Conservation (phyloP, 805 yeast genomes). For the Metschnikowia arizonensis region DNA sequence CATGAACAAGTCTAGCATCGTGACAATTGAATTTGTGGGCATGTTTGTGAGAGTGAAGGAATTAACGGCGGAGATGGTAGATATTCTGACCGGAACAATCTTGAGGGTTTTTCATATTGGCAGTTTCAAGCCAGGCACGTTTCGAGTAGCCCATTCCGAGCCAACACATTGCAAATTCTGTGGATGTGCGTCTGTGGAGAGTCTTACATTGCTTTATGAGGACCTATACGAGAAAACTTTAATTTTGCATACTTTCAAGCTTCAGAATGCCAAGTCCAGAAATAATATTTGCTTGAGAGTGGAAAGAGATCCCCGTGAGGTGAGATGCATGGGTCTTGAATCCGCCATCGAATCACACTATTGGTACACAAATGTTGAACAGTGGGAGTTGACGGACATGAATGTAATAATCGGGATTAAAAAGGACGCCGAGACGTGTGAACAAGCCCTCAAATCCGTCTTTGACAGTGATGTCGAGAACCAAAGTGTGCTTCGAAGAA, state of each 20-base stretch:
- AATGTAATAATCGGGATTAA: slow-evolving; percentile 67
- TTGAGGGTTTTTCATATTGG: slow-evolving; percentile 60
- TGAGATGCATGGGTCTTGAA: slow-evolving; percentile 82
- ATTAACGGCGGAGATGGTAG: slow-evolving; percentile 60
- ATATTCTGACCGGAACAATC: slow-evolving; percentile 73
- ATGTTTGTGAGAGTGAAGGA: slow-evolving; percentile 62
- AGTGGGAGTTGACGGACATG: slow-evolving; percentile 76
- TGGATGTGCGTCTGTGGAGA: slow-evolving; percentile 77
- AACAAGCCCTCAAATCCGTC: not conserved
- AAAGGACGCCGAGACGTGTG: slow-evolving; percentile 15
- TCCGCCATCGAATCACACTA: slow-evolving; percentile 66
- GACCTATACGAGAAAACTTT: slow-evolving; percentile 53
- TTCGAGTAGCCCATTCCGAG: slow-evolving; percentile 73
- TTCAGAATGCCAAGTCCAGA: slow-evolving; percentile 65
- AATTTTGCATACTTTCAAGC: slow-evolving; percentile 68
- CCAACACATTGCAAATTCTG: slow-evolving; percentile 89
- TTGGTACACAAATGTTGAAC: slow-evolving; percentile 63
- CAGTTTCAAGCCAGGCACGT: slow-evolving; percentile 53
- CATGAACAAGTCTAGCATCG: slow-evolving; percentile 39
- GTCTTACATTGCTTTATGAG: slow-evolving; percentile 70
- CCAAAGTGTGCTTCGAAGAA: not conserved
- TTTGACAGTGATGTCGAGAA: slow-evolving; percentile 1
- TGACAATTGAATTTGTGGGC: slow-evolving; percentile 66
- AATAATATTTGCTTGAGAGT: slow-evolving; percentile 80
- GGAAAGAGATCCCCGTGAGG: slow-evolving; percentile 90